phyloP scores from a whole-genome alignment of 2,329 filamentous ascomycete genomes.

The Fusarium sp. region DNA sequence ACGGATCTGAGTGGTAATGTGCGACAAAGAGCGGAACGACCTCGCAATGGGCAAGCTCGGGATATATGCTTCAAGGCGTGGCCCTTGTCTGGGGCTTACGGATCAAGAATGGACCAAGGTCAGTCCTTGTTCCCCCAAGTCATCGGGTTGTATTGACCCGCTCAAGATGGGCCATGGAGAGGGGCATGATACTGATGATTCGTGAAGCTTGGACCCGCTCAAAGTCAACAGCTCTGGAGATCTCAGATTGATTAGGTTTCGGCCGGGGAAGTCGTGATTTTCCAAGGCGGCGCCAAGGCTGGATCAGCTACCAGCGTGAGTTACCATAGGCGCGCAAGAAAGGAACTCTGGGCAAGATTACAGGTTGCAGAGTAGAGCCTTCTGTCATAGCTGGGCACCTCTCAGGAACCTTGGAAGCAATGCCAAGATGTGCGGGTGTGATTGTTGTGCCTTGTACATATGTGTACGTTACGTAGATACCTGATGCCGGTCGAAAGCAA shows the following conservation, averaged over 20 bases:
- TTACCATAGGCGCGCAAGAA: constrained; percentile 21
- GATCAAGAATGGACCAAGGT: neutral
- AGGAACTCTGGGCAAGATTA: neutral
- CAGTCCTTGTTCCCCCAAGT: neutral
- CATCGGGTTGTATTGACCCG: neutral
- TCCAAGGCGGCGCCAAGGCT: neutral
- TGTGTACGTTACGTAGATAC: neutral
- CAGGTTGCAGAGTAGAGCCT: neutral
- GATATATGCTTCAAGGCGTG: neutral
- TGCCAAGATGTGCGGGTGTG: neutral
- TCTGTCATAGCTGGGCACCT: neutral
- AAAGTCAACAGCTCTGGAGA: neutral
- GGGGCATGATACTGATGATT: neutral
- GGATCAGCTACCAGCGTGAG: neutral
- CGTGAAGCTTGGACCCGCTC: neutral
- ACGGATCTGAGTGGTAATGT: neutral
- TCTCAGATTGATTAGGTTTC: neutral
- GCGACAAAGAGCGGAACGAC: neutral
- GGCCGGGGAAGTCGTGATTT: neutral
- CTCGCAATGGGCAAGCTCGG: neutral
- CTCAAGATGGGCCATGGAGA: neutral
- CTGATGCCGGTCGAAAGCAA: neutral
- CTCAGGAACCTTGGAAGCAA: neutral
- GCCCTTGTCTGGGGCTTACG: neutral
- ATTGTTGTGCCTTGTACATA: neutral